Evolutionary conservation across 2,329 filamentous ascomycete genomes (phyloP).

Genomic region (Venturia nashicola): DNA sequence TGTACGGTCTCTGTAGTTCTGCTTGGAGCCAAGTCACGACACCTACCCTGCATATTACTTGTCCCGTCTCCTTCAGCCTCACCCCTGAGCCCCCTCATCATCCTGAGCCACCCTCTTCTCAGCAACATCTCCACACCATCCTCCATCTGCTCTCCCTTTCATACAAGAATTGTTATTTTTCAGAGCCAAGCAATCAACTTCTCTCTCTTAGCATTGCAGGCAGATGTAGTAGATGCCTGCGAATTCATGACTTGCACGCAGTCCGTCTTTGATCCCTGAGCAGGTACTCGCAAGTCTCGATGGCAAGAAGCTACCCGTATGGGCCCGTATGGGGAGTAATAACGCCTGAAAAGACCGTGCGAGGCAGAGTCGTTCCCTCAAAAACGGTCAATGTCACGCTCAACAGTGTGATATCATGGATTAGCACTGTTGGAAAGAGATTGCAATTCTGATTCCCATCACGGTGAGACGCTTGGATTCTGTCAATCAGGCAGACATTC

Average conservation of each 20-base stretch:
- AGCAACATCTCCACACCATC: too few relatives aligned
- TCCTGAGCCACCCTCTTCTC: background rate
- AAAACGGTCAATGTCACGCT: conserved; percentile 1
- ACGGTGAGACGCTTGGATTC: background rate
- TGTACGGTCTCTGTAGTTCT: too few relatives aligned
- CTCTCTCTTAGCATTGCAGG: too few relatives aligned
- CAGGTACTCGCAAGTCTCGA: background rate
- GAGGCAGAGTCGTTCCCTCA: background rate
- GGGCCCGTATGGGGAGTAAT: background rate
- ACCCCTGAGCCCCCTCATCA: background rate
- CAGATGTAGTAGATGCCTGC: too few relatives aligned
- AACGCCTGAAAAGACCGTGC: background rate
- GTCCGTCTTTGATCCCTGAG: too few relatives aligned
- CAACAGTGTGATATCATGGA: conserved; percentile 10
- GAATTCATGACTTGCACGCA: too few relatives aligned
- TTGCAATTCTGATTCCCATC: conserved; percentile 11
- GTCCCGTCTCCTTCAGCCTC: background rate
- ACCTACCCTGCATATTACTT: background rate
- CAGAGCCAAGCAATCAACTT: too few relatives aligned
- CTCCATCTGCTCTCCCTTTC: background rate
- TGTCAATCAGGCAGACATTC: background rate
- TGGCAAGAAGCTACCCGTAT: background rate
- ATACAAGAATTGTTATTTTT: background rate
- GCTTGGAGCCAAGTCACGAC: background rate
- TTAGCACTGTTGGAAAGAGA: conserved; percentile 10